Evolutionary conservation across 225 moss, liverwort and hornwort genomes (phyloP).

Genomic region (Pleurozium schreberi): DNA sequence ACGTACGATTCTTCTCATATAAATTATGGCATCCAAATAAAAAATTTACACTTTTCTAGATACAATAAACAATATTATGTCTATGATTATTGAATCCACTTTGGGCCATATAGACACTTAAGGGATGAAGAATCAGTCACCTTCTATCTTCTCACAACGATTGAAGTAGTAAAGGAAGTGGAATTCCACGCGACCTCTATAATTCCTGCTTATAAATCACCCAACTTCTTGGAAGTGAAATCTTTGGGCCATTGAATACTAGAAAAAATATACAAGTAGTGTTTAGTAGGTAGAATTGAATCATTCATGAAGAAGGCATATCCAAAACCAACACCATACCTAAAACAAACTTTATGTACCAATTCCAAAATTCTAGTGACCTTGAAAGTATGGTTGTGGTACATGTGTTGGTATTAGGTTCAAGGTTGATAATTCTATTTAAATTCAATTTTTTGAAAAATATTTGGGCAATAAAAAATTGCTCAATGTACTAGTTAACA

Average conservation of each 20-base stretch:
- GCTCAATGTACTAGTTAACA: not conserved
- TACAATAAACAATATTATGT: not conserved
- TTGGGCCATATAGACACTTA: not conserved
- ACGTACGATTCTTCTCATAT: not conserved
- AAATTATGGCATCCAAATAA: not conserved
- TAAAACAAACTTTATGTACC: not conserved
- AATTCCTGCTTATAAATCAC: not conserved
- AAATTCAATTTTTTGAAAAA: not conserved
- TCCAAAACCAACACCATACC: not conserved
- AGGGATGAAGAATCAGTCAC: not conserved
- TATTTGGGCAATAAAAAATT: not conserved
- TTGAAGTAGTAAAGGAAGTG: constrained; percentile 7
- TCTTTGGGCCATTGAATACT: not conserved
- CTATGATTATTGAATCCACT: not conserved
- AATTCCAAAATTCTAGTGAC: not conserved
- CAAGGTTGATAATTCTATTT: no score
- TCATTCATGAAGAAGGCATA: not conserved
- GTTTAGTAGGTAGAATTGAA: not conserved
- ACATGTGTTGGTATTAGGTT: not conserved
- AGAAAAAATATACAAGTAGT: not conserved
- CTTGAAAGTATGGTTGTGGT: not conserved
- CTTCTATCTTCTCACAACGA: not conserved
- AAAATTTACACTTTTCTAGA: not conserved
- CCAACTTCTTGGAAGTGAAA: not conserved
- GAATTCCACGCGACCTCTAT: not conserved